A percentile compares a stretch with the other conserved stretches of the same genome.
These are phyloP conservation scores for Ogataea paradorogensis DNA, from an alignment of 805 yeast genomes.

Conservation along the genomic window DNA sequence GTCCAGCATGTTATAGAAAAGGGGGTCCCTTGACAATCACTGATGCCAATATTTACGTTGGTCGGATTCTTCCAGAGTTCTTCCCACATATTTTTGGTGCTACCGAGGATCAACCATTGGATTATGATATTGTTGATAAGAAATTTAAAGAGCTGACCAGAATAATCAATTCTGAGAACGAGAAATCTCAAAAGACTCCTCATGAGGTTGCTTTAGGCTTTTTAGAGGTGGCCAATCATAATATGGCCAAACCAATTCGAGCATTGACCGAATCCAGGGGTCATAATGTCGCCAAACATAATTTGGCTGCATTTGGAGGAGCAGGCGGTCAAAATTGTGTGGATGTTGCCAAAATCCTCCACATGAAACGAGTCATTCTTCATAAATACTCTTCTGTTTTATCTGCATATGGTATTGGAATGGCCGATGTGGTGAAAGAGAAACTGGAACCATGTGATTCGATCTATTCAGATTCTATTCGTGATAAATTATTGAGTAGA, in stretches of 20 bases:
- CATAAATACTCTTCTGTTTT: conserved; percentile 47
- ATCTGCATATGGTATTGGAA: conserved; percentile 41
- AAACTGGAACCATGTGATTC: conserved; percentile 27
- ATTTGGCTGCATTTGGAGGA: conserved; percentile 47
- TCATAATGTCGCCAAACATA: conserved; percentile 40
- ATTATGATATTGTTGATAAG: conserved; percentile 31
- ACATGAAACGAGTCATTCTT: conserved; percentile 40
- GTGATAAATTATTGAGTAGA: conserved; percentile 15
- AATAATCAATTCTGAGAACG: conserved; percentile 34
- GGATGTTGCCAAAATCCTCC: conserved; percentile 41
- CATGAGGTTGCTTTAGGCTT: conserved; percentile 47
- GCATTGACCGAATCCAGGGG: conserved; percentile 47
- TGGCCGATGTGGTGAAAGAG: conserved; percentile 36
- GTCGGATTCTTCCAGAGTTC: conserved; percentile 39
- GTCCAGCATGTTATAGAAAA: conserved; percentile 47
- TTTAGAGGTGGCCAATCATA: conserved; percentile 43
- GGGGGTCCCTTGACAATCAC: conserved; percentile 48
- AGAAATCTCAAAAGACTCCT: conserved; percentile 33
- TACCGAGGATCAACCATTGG: conserved; percentile 39
- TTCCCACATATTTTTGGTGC: conserved; percentile 49
- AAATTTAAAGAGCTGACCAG: conserved; percentile 39
- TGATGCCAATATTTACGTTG: conserved; percentile 44
- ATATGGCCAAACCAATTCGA: conserved; percentile 48
- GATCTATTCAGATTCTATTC: conserved; percentile 14
- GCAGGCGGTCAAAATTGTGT: conserved; percentile 49